Base-by-base conservation (phyloP, 352 stramenopile species). In the Phytophthora quininea region DNA sequence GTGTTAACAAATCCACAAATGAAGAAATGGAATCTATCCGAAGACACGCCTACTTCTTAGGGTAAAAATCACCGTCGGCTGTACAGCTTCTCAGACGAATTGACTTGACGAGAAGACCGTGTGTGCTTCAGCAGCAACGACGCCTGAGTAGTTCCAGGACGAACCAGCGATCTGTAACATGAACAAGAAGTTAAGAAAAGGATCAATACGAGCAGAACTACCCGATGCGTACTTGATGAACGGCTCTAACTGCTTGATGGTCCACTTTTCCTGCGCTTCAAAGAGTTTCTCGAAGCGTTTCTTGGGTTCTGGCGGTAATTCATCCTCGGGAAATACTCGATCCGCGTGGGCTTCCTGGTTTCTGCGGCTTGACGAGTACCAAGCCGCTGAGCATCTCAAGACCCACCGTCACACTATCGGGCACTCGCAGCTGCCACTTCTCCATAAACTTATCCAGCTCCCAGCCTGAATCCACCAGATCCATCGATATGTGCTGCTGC, bases 181-280 rank as follows among this genome's bases (percentile, higher is more conserved):
- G 4, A 31, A 15, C 10, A 8, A 58, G 27, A 37, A 24, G 56
- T 71, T 57, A 74, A 14, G 35, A 8, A 64, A 61, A 47, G 4
- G n/a, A 31, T 24, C 19, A 24, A 24, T 24, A 24, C 19, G 19
- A 24, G 19, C 0, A 40, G 9, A 2, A 29, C 54, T 12, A 8
- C 48, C 3, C 24, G 58, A 15, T 31, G 80, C 81, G 48, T 68
- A 94, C 88, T 81, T 80, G 72, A 96, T 90, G 62, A 90, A 96
- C 0, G 88, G 88, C 62, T 94, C 86, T 2, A 96, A 69, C 54
- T 96, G 82, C 35, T 73, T 74, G 49, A 94, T 71, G 1, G 86
- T 93, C 88, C 88, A 96, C 58, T 96, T 96, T 45, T 92, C 83
- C 57, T 96, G 88, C 33, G 82, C 74, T 24, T 80, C 64, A 66